Evolutionary conservation across 106 monocot genomes (phyloP).

Genomic region (Dendrobium chrysotoxum): DNA sequence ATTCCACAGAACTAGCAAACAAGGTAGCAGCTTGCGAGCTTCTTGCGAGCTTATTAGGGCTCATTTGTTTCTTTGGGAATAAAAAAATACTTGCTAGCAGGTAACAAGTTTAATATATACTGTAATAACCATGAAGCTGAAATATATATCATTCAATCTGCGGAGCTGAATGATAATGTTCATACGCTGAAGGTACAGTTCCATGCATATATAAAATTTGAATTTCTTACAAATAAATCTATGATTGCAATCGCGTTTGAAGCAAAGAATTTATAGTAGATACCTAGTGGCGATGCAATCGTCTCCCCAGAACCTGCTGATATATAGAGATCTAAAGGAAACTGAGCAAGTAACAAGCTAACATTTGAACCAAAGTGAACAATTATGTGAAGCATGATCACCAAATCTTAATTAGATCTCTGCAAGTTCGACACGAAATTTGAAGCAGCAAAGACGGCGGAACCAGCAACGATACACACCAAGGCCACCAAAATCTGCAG

Average conservation of each 20-base stretch:
- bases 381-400: not conserved
- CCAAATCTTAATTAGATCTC: slow-evolving; percentile 26
- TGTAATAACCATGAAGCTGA: not conserved
- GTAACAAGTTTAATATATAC: not conserved
- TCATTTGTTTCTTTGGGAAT: too few relatives aligned
- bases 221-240: not conserved
- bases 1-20: too few relatives aligned
- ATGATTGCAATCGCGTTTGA: not conserved
- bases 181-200: not conserved
- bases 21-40: too few relatives aligned
- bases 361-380: not conserved
- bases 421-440: slow-evolving; percentile 77
- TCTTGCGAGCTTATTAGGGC: too few relatives aligned
- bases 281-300: not conserved
- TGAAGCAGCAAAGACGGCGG: slow-evolving; percentile 80
- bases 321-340: not conserved
- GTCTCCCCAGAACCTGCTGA: not conserved
- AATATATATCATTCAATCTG: not conserved
- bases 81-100: not conserved
- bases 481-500: slow-evolving; percentile 57
- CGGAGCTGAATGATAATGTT: not conserved
- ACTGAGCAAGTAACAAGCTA: not conserved
- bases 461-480: slow-evolving; percentile 59
- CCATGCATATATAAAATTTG: not conserved
- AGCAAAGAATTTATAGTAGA: not conserved